A percentile compares a stretch with the other conserved stretches of the same genome.
phyloP scores from a whole-genome alignment of 2,329 filamentous ascomycete genomes.

The Colletotrichum tropicale region DNA sequence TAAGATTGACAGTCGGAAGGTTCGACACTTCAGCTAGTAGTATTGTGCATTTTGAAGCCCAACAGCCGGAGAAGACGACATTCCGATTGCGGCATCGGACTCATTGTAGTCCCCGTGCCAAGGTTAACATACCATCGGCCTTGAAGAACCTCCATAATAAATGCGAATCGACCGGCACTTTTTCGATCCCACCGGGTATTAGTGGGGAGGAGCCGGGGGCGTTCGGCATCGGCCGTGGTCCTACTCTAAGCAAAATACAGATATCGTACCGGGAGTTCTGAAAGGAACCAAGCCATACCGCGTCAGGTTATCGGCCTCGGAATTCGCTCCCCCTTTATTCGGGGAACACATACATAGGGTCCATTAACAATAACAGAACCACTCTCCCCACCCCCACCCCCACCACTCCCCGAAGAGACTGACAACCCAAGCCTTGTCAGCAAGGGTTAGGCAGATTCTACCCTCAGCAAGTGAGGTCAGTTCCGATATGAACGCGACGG shows the following conservation, averaged over 20 bases:
- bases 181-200: background rate
- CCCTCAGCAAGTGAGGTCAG: background rate
- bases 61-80: background rate
- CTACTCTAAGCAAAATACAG: background rate
- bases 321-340: no score
- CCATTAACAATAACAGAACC: background rate
- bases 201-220: rapidly evolving
- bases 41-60: background rate
- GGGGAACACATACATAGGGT: no score
- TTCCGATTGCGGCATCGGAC: background rate
- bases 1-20: background rate
- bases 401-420: background rate
- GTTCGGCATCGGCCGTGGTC: background rate
- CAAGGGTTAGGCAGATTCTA: no score
- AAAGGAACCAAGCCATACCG: no score
- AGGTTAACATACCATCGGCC: background rate
- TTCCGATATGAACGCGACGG: background rate
- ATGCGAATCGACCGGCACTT: background rate
- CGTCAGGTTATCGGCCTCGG: no score
- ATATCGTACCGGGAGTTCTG: no score
- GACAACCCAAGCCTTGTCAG: background rate
- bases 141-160: background rate
- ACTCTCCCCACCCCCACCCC: background rate
- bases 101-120: background rate
- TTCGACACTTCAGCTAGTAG: background rate